Evolutionary conservation across 2,329 filamentous ascomycete genomes (phyloP), one percentile per base, ranked within the genome.

Genomic region (Septoria linicola): DNA sequence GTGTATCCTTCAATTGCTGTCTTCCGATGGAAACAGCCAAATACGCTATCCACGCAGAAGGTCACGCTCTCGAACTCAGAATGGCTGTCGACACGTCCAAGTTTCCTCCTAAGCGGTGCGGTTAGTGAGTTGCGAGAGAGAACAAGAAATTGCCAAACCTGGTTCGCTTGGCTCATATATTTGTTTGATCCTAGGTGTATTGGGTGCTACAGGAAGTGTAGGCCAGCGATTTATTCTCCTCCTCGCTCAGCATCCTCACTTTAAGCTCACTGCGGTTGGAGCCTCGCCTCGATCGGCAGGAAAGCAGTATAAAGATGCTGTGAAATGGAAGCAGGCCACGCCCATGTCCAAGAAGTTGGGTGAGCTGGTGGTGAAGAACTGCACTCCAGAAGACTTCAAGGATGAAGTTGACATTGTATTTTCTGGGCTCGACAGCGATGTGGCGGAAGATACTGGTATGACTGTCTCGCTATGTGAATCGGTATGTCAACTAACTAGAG

Each of bases 201-300:
- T 96, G 50, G 91, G 92, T 63, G 89, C 87, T 72, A 97, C 92
- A 25, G 93, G 93, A 67, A 95, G 90, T 30, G 92, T 97, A 11
- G 92, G 92, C 63, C 90, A 96, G 74, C 85, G 93, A 66, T 97
- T 97, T 72, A 93, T 97, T 68, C 84, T 96, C 27, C 82, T 97
- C 45, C 85, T 97, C 57, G 85, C 88, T 37, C 80, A 89, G 48
- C 92, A 97, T 73, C 91, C 92, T 13, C 82, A 87, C 71, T 88
- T 97, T 65, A 83, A 83, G 58, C 84, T 97, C 51, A 87, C 93
- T 59, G 90, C 90, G 53, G 82, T 97, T 42, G 93, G 93, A 58
- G 93, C 93, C 30, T 96, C 90, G 14, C 83, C 88, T 53, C 83
- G 89, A 53, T 96, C 90, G 8, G 89, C 89, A 5, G 91, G 91